A percentile compares a stretch with the other conserved stretches of the same genome.
Evolutionary conservation across 371 early-diverging fungal species (phyloP).

Genomic region (Agmasoma carcini): DNA sequence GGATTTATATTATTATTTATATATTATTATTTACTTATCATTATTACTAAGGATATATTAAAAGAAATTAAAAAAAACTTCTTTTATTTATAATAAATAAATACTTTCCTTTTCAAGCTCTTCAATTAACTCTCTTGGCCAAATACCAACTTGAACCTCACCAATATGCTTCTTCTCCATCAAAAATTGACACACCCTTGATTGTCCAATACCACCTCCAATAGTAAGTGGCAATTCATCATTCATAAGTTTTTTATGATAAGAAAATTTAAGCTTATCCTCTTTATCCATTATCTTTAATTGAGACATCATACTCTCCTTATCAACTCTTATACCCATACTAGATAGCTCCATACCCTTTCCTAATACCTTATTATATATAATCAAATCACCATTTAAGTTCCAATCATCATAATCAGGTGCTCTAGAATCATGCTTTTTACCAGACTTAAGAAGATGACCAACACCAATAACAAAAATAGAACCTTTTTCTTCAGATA

Average conservation of each 20-base stretch:
- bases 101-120: background rate
- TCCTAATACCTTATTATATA: conserved; percentile 18
- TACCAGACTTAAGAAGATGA: conserved; percentile 18
- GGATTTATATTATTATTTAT: too few relatives aligned
- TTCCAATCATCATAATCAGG: conserved; percentile 49
- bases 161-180: conserved; percentile 39
- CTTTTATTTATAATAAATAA: too few relatives aligned
- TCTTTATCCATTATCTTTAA: background rate
- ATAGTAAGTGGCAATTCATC: conserved; percentile 25
- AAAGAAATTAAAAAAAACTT: too few relatives aligned
- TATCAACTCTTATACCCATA: conserved; percentile 41
- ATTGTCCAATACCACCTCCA: conserved; percentile 46
- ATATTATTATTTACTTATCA: too few relatives aligned
- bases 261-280: background rate
- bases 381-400: conserved; percentile 40
- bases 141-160: conserved; percentile 29
- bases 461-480: conserved; percentile 38
- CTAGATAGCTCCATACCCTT: conserved; percentile 31
- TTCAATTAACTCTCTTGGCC: conserved; percentile 3
- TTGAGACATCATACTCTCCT: conserved; percentile 22
- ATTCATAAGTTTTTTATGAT: conserved; percentile 14
- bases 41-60: too few relatives aligned
- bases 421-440: conserved; percentile 30
- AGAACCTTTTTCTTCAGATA: conserved; percentile 23
- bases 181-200: conserved; percentile 35